Evolutionary conservation across 306 rosid species (phyloP), one percentile per base, ranked within the genome.

Genomic region (Parietaria judaica): DNA sequence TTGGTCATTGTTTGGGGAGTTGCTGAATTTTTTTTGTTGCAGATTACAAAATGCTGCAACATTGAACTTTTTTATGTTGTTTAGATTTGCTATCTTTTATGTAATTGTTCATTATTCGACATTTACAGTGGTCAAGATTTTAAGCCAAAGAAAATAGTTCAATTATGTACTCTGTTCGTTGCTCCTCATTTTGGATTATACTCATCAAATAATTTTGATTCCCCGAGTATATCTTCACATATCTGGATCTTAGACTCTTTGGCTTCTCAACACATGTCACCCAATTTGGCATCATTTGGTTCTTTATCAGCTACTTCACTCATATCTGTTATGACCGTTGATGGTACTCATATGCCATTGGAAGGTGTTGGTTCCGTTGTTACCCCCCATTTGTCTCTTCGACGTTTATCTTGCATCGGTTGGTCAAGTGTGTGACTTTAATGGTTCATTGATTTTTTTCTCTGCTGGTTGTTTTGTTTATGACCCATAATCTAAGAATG

Each of bases 261-360:
- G 8, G 56, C 0, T 37, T 64, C 68, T 4, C 31, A 52, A 16
- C 57, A 51, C 38, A 51, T 51, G 50, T 64, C 68, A 4, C 43
- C 59, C 1, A 14, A 64, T 52, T 64, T 6, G 6, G 5, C 7
- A n/a, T 48, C 57, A 16, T 63, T 63, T 63, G 38, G 23, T 12
- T 47, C 46, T 51, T 11, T 64, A n/a, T 35, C 13, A 34, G 14
- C 34, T 52, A 5, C 35, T 5, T 35, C 59, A 7, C 52, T 36
- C 36, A 0, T 64, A 0, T 39, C 35, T 35, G 16, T 64, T 45
- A 64, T 37, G 65, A 60, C 14, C 15, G 36, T 43, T 45, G 65
- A 60, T 58, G 53, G 36, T n/a, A 45, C 65, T 60, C 68, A 7
- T 9, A 39, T 64, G 43, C 49, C 68, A 35, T 64, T 64, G 37